Base-by-base conservation (phyloP, 768 basidiomycete species). In the Psilocybe azurescens region DNA sequence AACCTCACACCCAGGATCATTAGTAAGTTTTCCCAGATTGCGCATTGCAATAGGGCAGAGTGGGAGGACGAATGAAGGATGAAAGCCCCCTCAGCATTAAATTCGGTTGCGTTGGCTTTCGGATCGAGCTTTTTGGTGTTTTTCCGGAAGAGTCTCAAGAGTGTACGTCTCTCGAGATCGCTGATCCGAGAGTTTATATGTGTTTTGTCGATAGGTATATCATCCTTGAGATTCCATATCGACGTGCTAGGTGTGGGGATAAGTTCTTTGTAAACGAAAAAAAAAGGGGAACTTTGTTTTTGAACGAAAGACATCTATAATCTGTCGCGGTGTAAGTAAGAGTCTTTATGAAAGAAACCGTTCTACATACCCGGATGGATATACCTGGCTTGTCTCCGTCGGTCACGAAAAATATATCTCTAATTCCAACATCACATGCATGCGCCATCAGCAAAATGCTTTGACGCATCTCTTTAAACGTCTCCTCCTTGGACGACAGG, bases 11-110 rank as follows among this genome's bases (percentile, higher is more conserved):
- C 79, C 78, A 33, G 68, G 49, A 28, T 74, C 72, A 49, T 62
- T 69, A n/a, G 71, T 78, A 16, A 82, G 66, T 50, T 71, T 76
- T 10, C 76, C 80, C n/a, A 81, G 62, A 30, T 76, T 77, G n/a
- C 71, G 69, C 72, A 75, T 75, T 38, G 63, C 69, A 10, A 81
- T 63, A 0, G 76, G 77, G n/a, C 75, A 74, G 11, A 80, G 65
- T 0, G 78, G 80, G 20, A 83, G 70, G 2, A 79, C 28, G 55
- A 81, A 78, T 7, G 79, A 75, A 5, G 68, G 53, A 24, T 65
- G 70, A n/a, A 67, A 64, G 16, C 66, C 63, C 76, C 24, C 63
- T 60, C 5, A 48, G 50, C 52, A 46, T 61, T 36, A 14, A 13
- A 44, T 10, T 53, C 29, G 3, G 59, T 58, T n/a, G 32, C 33